These are phyloP conservation scores for Senna siamea DNA, from an alignment of 306 rosid species.

Conservation along the genomic window DNA sequence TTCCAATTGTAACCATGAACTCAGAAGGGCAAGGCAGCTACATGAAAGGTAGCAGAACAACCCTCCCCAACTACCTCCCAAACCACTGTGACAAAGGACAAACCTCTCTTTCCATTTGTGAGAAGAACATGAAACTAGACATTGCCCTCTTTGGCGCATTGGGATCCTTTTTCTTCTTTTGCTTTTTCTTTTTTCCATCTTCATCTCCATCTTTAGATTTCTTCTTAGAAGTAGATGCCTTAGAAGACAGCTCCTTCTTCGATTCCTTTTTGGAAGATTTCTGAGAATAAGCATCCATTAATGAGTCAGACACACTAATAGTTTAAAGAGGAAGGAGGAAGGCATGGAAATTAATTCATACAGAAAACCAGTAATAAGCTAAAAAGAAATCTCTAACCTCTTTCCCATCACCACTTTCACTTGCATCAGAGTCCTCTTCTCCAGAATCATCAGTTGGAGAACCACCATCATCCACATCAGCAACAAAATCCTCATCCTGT, in stretches of 20 bases:
- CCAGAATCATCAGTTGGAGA: constrained; percentile 99
- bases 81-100: constrained; percentile 37
- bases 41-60: neutral
- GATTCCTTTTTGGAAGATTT: constrained; percentile 86
- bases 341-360: neutral
- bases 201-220: constrained; percentile 76
- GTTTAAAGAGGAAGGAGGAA: neutral
- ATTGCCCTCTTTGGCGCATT: constrained; percentile 97
- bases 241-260: constrained; percentile 74
- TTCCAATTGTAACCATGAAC: constrained; percentile 17
- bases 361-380: neutral
- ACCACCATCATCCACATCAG: constrained; percentile 88
- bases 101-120: constrained; percentile 96
- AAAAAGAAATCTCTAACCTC: constrained; percentile 64
- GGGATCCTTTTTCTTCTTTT: constrained; percentile 96
- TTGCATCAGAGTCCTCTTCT: constrained; percentile 82
- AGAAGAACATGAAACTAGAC: constrained; percentile 98
- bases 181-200: constrained; percentile 90
- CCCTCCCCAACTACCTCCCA: too few species aligned
- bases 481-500: constrained; percentile 90
- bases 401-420: constrained; percentile 71
- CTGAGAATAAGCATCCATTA: constrained; percentile 54
- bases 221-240: constrained; percentile 85
- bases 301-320: constrained; percentile 31
- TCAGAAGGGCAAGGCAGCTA: neutral